Conservation (phyloP, 1,139 yeast genomes). For the Eremothecium sinecaudum region DNA sequence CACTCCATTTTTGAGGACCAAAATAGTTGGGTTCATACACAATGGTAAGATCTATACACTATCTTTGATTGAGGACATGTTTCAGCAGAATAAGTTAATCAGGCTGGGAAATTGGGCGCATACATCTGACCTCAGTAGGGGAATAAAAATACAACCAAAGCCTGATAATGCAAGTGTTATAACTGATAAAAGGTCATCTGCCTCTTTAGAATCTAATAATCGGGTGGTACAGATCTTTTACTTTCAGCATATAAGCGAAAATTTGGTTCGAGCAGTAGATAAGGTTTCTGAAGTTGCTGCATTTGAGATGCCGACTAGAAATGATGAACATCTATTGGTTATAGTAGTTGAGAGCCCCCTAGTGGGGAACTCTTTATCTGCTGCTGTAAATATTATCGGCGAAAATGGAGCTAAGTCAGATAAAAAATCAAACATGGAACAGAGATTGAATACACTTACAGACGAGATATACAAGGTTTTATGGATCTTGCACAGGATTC, state of each 20-base stretch:
- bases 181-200: neutral
- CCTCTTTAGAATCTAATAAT: constrained; percentile 7
- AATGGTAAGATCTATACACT: constrained; percentile 81
- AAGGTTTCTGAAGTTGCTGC: constrained; percentile 85
- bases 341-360: constrained; percentile 80
- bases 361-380: constrained; percentile 7
- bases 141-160: constrained; percentile 4
- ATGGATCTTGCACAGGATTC: constrained; percentile 53
- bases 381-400: constrained; percentile 6
- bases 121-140: constrained; percentile 25
- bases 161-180: neutral
- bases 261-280: constrained; percentile 73
- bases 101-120: constrained; percentile 35
- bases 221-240: constrained; percentile 44
- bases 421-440: constrained; percentile 18
- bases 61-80: constrained; percentile 86
- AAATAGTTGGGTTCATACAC: constrained; percentile 76
- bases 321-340: constrained; percentile 69
- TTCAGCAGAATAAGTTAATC: constrained; percentile 57
- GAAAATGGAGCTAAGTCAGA: constrained; percentile 2
- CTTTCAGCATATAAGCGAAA: constrained; percentile 59
- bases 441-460: constrained; percentile 49
- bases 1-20: constrained; percentile 68
- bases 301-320: constrained; percentile 77
- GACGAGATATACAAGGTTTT: constrained; percentile 64